These are phyloP conservation scores for Candida anutae DNA, from an alignment of 1,139 yeast species.

Conservation along the genomic window DNA sequence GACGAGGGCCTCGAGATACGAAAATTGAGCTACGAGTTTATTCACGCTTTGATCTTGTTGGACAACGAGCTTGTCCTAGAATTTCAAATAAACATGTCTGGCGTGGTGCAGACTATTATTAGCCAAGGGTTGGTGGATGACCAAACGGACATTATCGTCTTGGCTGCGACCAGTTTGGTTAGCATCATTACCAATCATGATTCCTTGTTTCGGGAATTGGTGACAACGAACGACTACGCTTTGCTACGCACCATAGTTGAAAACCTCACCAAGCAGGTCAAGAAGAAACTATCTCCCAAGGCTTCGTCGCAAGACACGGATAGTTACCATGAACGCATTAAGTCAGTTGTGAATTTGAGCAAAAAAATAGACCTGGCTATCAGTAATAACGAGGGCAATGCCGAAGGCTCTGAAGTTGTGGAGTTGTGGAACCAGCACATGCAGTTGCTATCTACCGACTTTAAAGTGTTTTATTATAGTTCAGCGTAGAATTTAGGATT, in stretches of 20 bases:
- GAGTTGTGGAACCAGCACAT: too few relatives aligned
- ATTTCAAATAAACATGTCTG: slow-evolving; percentile 12
- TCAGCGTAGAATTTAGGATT: too few relatives aligned
- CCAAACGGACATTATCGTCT: slow-evolving; percentile 32
- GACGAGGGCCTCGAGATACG: slow-evolving; percentile 76
- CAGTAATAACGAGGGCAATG: too few relatives aligned
- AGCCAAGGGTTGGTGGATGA: slow-evolving; percentile 28
- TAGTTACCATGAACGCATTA: slow-evolving; percentile 24
- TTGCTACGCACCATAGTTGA: slow-evolving; percentile 15
- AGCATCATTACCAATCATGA: slow-evolving; percentile 18
- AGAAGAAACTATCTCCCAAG: slow-evolving; percentile 30
- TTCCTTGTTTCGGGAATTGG: slow-evolving; percentile 11
- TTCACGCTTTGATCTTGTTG: slow-evolving; percentile 44
- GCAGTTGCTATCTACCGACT: too few relatives aligned
- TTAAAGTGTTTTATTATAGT: neutral
- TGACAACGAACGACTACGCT: slow-evolving; percentile 11
- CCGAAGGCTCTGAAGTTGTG: too few relatives aligned
- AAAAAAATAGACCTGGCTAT: slow-evolving; percentile 12
- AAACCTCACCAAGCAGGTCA: slow-evolving; percentile 20
- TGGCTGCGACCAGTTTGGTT: slow-evolving; percentile 27
- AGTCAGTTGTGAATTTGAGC: slow-evolving; percentile 20
- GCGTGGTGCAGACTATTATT: slow-evolving; percentile 22
- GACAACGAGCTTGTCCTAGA: slow-evolving; percentile 13
- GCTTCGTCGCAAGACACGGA: slow-evolving; percentile 39
- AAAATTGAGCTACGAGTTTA: slow-evolving; percentile 64